phyloP scores from a whole-genome alignment of 1,284 basidiomycete species.

The Malassezia furfur region DNA sequence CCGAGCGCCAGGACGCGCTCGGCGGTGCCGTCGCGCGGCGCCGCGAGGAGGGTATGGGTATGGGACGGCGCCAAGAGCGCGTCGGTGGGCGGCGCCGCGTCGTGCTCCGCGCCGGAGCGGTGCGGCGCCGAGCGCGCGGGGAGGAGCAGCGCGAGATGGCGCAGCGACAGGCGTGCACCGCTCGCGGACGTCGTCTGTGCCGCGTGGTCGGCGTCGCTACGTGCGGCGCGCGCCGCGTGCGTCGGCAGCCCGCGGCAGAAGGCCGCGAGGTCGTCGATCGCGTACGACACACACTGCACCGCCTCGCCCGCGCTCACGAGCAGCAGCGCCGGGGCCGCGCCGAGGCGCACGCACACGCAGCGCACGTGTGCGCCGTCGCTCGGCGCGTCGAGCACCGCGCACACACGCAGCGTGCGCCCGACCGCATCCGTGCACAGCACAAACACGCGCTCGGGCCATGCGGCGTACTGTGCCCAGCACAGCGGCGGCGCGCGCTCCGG shows the following conservation, averaged over 20 bases:
- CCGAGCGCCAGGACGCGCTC: too few relatives aligned
- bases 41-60: too few relatives aligned
- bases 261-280: background rate
- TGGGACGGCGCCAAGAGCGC: too few relatives aligned
- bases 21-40: too few relatives aligned
- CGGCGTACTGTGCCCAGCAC: background rate
- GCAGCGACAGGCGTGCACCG: background rate
- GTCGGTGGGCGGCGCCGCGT: too few relatives aligned
- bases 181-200: background rate
- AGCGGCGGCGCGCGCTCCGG: background rate
- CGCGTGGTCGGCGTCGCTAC: background rate
- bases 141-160: background rate
- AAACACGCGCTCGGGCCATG: background rate
- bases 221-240: too few relatives aligned
- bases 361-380: background rate
- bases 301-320: background rate
- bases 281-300: background rate
- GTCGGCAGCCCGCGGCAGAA: background rate
- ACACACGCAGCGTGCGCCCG: background rate
- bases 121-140: background rate
- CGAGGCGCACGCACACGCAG: background rate
- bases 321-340: background rate
- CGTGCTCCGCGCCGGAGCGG: background rate
- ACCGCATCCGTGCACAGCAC: constrained; percentile 2
- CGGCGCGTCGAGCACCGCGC: constrained; percentile 1